Evolutionary conservation across 257 asterid genomes (phyloP).

Genomic region (Solanum sitiens): DNA sequence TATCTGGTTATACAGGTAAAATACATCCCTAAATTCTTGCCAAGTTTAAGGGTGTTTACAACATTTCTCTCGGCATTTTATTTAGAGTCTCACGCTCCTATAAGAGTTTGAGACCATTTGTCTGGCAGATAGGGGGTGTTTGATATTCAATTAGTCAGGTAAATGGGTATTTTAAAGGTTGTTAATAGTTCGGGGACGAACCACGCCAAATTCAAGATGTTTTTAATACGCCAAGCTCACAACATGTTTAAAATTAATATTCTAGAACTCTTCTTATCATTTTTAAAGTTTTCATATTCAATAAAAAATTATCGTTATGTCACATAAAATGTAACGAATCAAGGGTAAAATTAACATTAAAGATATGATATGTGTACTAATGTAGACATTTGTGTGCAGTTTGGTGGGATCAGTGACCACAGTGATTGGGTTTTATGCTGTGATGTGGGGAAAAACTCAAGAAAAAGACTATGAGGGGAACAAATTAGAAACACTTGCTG

Average conservation of each 20-base stretch:
- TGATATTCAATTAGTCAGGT: neutral
- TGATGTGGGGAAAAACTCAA: conserved; percentile 40
- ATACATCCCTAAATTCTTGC: neutral
- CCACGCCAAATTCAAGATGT: neutral
- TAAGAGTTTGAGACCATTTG: neutral
- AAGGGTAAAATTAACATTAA: too few species aligned
- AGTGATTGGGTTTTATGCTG: conserved; percentile 9
- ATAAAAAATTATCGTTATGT: neutral
- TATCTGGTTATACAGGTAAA: neutral
- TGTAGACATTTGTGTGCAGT: conserved; percentile 15
- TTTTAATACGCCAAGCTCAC: neutral
- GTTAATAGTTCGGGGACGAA: too few species aligned
- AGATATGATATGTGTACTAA: neutral
- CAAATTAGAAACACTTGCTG: neutral
- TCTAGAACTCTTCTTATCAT: neutral
- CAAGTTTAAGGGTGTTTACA: neutral
- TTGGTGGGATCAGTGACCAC: conserved; percentile 33
- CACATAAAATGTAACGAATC: neutral
- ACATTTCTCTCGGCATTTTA: neutral
- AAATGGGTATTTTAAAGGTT: neutral
- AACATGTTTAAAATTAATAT: neutral
- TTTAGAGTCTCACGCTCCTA: neutral
- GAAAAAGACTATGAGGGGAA: conserved; percentile 3
- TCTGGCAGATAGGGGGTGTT: neutral
- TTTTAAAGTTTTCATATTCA: accelerated